A percentile compares a stretch with the other conserved stretches of the same genome.
Conservation (phyloP, 768 basidiomycete genomes). For the Phlegmacium glaucopus region DNA sequence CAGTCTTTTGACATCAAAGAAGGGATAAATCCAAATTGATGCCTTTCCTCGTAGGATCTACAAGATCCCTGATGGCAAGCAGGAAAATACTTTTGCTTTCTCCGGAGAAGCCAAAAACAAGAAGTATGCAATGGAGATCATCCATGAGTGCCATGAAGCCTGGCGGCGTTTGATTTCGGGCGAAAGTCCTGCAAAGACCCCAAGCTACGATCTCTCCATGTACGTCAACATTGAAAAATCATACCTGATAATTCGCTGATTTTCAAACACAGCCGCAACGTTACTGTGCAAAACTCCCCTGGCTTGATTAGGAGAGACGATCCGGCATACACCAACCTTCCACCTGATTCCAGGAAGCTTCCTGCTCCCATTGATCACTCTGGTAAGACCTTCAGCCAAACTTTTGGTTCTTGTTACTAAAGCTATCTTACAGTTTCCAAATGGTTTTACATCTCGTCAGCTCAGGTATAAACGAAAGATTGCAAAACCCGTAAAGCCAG, state of each 20-base stretch:
- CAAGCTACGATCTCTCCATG: slow-evolving; percentile 80
- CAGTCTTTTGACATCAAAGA: slow-evolving; percentile 11
- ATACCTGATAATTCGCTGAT: slow-evolving; percentile 1
- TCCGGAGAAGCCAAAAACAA: slow-evolving; percentile 99
- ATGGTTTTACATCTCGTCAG: slow-evolving; percentile 94
- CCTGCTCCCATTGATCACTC: slow-evolving; percentile 90
- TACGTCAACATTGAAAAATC: slow-evolving; percentile 38
- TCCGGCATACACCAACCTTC: slow-evolving; percentile 59
- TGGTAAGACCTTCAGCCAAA: slow-evolving; percentile 46
- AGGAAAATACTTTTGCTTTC: slow-evolving; percentile 98
- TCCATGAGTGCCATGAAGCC: slow-evolving; percentile 98
- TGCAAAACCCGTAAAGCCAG: too few species aligned
- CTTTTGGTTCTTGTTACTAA: slow-evolving; percentile 1
- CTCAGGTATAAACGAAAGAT: slow-evolving; percentile 53
- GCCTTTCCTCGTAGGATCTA: slow-evolving; percentile 60
- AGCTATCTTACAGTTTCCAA: slow-evolving; percentile 59
- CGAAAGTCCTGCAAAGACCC: slow-evolving; percentile 70
- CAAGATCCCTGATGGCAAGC: slow-evolving; percentile 95
- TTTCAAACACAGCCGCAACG: slow-evolving; percentile 60
- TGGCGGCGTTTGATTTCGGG: slow-evolving; percentile 93
- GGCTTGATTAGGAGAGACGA: slow-evolving; percentile 65
- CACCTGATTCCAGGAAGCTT: slow-evolving; percentile 76
- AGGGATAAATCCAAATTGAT: background rate
- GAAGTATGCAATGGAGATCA: slow-evolving; percentile 98
- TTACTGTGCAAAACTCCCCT: slow-evolving; percentile 71